These are phyloP conservation scores for Crassisporium funariophilum DNA, from an alignment of 768 basidiomycete genomes.

Conservation along the genomic window DNA sequence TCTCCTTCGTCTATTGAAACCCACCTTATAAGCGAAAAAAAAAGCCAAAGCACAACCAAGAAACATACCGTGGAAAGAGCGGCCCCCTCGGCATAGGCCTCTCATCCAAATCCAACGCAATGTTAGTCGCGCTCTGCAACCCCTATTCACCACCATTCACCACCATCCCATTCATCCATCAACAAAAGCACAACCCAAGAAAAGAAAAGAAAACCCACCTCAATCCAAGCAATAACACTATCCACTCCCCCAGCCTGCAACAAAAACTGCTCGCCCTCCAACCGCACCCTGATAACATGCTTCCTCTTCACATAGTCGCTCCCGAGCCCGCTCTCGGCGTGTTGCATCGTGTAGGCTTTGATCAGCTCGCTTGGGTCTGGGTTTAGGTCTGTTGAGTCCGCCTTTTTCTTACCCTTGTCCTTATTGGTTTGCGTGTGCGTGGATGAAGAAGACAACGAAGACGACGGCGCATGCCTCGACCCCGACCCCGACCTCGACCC, in stretches of 20 bases:
- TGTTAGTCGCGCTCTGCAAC: constrained; percentile 89
- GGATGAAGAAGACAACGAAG: constrained; percentile 7
- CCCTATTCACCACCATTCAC: constrained; percentile 59
- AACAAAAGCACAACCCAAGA: background rate
- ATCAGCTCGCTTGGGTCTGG: constrained; percentile 56
- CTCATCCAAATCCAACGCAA: constrained; percentile 89
- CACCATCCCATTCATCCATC: too few relatives aligned
- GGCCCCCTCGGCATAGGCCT: constrained; percentile 92
- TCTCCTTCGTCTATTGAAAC: constrained; percentile 27
- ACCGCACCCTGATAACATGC: constrained; percentile 89
- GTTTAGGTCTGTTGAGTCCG: constrained; percentile 19
- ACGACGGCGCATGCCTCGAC: constrained; percentile 12
- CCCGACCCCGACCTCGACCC: constrained; percentile 10
- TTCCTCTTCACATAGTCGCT: constrained; percentile 93
- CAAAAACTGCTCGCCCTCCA: constrained; percentile 97
- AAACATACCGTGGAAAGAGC: constrained; percentile 73
- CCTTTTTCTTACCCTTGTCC: constrained; percentile 16
- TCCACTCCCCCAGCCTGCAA: constrained; percentile 84
- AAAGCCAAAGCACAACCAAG: background rate
- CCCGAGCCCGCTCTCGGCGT: constrained; percentile 92
- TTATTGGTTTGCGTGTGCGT: constrained; percentile 15
- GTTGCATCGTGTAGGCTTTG: constrained; percentile 77
- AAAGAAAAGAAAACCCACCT: constrained; percentile 52
- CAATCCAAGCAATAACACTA: constrained; percentile 93
- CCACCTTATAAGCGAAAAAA: constrained; percentile 24